Percentiles rank a stretch among this genome's conserved stretches.
phyloP scores from a whole-genome alignment of 306 rosid species.

The Cicer bijugum region DNA sequence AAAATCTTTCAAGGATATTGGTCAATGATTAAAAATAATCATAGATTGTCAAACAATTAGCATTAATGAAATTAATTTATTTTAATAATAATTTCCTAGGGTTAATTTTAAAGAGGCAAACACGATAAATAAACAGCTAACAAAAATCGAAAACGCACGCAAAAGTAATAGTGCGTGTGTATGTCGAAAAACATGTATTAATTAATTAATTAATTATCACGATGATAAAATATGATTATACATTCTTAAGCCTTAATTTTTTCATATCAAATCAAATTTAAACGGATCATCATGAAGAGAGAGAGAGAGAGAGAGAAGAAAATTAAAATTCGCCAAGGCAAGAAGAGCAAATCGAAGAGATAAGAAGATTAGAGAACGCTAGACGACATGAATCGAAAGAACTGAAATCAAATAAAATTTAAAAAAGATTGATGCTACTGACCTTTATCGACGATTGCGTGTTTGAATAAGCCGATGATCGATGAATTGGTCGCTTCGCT shows the following conservation, averaged over 20 bases:
- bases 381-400: slow-evolving; percentile 30
- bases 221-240: background rate
- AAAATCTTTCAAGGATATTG: background rate
- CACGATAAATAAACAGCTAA: background rate
- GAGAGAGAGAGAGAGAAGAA: background rate
- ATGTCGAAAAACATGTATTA: background rate
- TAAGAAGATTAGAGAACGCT: background rate
- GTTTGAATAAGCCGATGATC: background rate
- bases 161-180: background rate
- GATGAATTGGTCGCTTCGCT: slow-evolving; percentile 17
- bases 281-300: background rate
- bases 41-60: background rate
- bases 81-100: background rate
- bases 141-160: background rate
- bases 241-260: background rate
- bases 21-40: background rate
- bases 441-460: slow-evolving; percentile 45
- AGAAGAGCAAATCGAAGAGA: background rate
- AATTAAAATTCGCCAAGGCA: background rate
- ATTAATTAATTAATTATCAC: background rate
- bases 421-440: slow-evolving; percentile 37
- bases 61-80: background rate
- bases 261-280: background rate
- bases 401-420: slow-evolving; percentile 38
- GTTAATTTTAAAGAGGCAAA: background rate